These are phyloP conservation scores for Debaryomyces singareniensis DNA, from an alignment of 1,139 yeast genomes.

Conservation along the genomic window DNA sequence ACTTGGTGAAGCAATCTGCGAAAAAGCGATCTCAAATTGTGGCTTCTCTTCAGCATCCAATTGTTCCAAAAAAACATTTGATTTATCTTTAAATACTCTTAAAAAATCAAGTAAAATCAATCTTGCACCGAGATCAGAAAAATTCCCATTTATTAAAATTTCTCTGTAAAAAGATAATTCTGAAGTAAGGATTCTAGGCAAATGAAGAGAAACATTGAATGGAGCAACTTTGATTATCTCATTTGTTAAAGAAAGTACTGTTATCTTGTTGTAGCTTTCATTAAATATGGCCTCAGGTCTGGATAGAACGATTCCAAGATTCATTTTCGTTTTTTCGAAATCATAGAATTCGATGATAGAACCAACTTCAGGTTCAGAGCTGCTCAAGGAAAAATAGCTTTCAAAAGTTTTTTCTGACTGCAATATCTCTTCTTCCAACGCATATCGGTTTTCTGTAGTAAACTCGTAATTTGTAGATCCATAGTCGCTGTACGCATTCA, in stretches of 20 bases:
- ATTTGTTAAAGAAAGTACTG: conserved; percentile 28
- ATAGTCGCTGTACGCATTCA: too few species aligned
- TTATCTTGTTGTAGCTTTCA: conserved; percentile 24
- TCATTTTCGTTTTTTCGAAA: conserved; percentile 6
- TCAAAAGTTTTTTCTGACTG: too few species aligned
- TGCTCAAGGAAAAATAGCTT: too few species aligned
- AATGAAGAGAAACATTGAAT: conserved; percentile 20
- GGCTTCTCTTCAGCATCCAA: conserved; percentile 5
- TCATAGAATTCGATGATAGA: conserved; percentile 27
- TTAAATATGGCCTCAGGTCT: conserved; percentile 27
- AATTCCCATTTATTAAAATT: conserved; percentile 12
- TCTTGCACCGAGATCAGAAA: conserved; percentile 15
- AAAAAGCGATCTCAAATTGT: conserved; percentile 16
- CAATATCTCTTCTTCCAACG: too few species aligned
- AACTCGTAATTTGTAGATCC: too few species aligned
- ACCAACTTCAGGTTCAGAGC: conserved; percentile 22
- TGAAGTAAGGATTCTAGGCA: conserved; percentile 17
- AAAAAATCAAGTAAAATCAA: conserved; percentile 13
- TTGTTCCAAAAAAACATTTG: conserved; percentile 6
- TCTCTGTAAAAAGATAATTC: conserved; percentile 15
- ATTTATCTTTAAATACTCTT: conserved; percentile 13
- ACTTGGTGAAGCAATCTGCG: conserved; percentile 16
- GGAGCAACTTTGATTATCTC: conserved; percentile 21
- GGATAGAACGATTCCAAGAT: conserved; percentile 28
- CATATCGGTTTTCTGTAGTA: too few species aligned